Conservation (phyloP, 495 filamentous ascomycete species). For the Haplographium delicatum region DNA sequence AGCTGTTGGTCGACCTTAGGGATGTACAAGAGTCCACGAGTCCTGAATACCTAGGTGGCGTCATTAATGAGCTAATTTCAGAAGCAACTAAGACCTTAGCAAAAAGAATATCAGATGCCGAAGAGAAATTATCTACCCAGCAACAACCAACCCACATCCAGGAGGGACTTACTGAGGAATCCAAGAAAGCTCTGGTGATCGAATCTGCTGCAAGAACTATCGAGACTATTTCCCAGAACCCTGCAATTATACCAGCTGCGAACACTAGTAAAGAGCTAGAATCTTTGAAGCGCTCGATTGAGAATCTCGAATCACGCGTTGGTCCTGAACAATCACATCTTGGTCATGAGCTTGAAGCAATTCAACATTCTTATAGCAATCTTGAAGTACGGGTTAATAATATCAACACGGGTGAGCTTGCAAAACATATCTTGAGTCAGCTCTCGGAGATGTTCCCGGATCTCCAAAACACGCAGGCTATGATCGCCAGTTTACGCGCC, state of each 20-base stretch:
- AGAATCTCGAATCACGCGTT: too few species aligned
- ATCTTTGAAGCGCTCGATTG: too few species aligned
- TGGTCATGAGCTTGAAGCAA: too few species aligned
- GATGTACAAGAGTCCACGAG: too few species aligned
- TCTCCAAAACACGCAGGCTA: background rate
- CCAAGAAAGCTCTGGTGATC: background rate
- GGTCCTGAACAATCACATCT: too few species aligned
- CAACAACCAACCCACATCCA: background rate
- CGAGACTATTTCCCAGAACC: background rate
- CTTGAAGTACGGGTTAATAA: background rate
- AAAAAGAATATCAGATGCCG: background rate
- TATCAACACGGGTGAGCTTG: slow-evolving; percentile 9
- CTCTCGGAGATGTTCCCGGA: background rate
- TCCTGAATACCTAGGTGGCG: too few species aligned
- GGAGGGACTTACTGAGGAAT: background rate
- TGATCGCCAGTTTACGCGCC: background rate
- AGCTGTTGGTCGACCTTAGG: too few species aligned
- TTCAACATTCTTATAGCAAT: background rate
- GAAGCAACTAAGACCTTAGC: background rate
- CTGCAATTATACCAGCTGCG: too few species aligned
- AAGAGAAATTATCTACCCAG: background rate
- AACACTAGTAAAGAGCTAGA: too few species aligned
- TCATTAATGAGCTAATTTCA: background rate
- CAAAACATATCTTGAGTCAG: slow-evolving; percentile 1
- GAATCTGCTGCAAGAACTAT: background rate